Evolutionary conservation across 495 filamentous ascomycete species (phyloP), one percentile per base, ranked within the genome.

Genomic region (Cenococcum geophilum): DNA sequence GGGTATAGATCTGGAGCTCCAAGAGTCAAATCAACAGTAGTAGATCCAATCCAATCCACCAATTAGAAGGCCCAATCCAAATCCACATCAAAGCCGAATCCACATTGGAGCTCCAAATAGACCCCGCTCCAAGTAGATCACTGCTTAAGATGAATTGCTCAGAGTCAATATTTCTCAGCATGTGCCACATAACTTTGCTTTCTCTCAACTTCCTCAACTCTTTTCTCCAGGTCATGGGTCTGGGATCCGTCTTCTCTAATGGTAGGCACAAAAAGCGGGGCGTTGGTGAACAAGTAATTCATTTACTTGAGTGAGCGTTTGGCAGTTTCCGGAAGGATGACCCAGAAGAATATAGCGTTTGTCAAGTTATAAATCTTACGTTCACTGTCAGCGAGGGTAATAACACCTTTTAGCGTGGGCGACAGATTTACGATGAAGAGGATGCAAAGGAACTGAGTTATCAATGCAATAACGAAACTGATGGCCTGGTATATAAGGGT

Each of bases 401-500:
- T n/a, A 9, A 25, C 10, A 49, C 14, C 53, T 21, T 35, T 34
- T 25, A 1, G 14, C 12, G 22, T 34, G 40, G 25, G 16, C 20
- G n/a, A n/a, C 36, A n/a, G 5, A 57, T 67, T 68, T 68, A 72
- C 76, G 63, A 82, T 75, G 65, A 86, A 86, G 10, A 86, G 68
- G 68, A 89, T 85, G 68, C 86, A 89, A 48, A 78, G 68, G 64
- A 83, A 80, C 67, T 89, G 83, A 1, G 79, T 86, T 23, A 87
- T 59, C 14, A 89, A 71, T 0, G 84, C 86, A 59, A 89, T 80
- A 61, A 87, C 78, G 16, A 79, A 84, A 71, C 82, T 85, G 70
- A 88, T 89, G 23, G 83, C 84, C 69, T 89, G 86, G 72, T 88
- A 89, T 56, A 85, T 79, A 53, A 89, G 79, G 2, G 86, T 82